Conservation (phyloP, 352 stramenopile species). For the Globisporangium uncinulatum region DNA sequence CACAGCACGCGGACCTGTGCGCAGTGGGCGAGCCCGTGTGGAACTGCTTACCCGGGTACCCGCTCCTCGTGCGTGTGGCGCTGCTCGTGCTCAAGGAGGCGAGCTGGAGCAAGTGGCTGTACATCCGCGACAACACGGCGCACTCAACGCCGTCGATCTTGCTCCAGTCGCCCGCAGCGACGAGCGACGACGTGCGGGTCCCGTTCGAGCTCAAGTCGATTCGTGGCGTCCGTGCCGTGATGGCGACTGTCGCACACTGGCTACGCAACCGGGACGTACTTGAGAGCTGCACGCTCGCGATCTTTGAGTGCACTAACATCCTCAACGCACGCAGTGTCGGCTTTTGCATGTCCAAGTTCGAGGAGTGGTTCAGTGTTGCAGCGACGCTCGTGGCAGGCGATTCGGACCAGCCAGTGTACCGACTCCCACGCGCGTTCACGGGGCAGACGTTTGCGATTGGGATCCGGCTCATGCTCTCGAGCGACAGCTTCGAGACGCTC, state of each 20-base stretch:
- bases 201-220: slow-evolving; percentile 47
- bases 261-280: slow-evolving; percentile 57
- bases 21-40: slow-evolving; percentile 32
- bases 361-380: slow-evolving; percentile 59
- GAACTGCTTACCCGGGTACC: slow-evolving; percentile 53
- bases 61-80: slow-evolving; percentile 46
- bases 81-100: slow-evolving; percentile 64
- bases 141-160: slow-evolving; percentile 23
- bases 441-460: slow-evolving; percentile 48
- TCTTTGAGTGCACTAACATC: slow-evolving; percentile 75
- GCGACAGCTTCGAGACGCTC: slow-evolving; percentile 69
- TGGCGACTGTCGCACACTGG: slow-evolving; percentile 47
- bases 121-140: slow-evolving; percentile 39
- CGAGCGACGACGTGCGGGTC: slow-evolving; percentile 21
- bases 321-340: slow-evolving; percentile 57
- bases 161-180: slow-evolving; percentile 10
- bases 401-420: slow-evolving; percentile 31
- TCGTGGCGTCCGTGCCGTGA: slow-evolving; percentile 44
- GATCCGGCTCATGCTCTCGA: slow-evolving; percentile 65
- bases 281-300: slow-evolving; percentile 55
- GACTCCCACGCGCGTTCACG: slow-evolving; percentile 35
- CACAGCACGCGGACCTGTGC: slow-evolving; percentile 40
- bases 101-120: slow-evolving; percentile 58
- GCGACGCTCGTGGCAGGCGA: slow-evolving; percentile 16
- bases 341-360: slow-evolving; percentile 48